Evolutionary conservation across 768 basidiomycete genomes (phyloP).

Genomic region (Agrocybe praecox): DNA sequence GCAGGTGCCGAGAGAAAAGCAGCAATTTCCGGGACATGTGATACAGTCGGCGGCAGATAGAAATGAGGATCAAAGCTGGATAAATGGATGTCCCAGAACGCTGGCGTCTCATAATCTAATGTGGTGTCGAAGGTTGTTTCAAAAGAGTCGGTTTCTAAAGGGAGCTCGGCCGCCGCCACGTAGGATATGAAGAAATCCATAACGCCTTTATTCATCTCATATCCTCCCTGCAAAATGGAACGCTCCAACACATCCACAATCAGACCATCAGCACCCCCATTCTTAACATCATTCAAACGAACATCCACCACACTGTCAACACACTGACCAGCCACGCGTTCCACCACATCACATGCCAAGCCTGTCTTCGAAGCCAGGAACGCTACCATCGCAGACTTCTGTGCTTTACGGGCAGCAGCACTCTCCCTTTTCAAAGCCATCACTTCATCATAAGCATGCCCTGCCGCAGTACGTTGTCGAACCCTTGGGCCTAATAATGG

Average conservation of each 20-base stretch:
- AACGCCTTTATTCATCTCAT: background rate
- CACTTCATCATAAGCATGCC: background rate
- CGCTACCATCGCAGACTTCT: background rate
- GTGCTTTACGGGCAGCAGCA: background rate
- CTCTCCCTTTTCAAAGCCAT: background rate
- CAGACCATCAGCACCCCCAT: background rate
- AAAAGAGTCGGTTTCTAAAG: too few relatives aligned
- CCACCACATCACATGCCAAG: background rate
- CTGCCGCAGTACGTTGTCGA: too few relatives aligned
- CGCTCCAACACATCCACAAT: background rate
- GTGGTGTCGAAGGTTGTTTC: too few relatives aligned
- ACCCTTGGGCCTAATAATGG: background rate
- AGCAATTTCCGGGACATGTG: background rate
- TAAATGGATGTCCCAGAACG: too few relatives aligned
- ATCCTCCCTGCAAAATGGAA: background rate
- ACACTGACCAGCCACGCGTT: background rate
- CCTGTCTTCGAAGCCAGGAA: background rate
- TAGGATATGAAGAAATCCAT: background rate
- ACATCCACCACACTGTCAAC: background rate
- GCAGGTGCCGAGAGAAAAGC: background rate
- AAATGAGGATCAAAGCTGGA: too few relatives aligned
- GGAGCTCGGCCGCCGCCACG: too few relatives aligned
- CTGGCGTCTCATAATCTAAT: too few relatives aligned
- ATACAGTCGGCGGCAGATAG: background rate
- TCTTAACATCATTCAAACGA: background rate